Evolutionary conservation across 257 asterid genomes (phyloP).

Genomic region (Penstemon davidsonii): DNA sequence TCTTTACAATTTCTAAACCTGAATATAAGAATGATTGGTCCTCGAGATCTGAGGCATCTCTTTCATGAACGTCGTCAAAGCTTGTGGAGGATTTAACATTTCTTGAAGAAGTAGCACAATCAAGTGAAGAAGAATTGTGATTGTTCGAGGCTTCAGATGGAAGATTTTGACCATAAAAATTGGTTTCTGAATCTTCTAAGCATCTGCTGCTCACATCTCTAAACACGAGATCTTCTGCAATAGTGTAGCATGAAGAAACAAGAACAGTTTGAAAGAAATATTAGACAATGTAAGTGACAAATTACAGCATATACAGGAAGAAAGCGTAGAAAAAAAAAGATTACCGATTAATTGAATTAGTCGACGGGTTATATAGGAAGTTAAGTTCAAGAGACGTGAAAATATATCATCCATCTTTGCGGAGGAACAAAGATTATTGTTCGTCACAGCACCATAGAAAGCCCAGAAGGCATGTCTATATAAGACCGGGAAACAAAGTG

Average conservation of each 20-base stretch:
- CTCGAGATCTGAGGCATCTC: constrained; percentile 34
- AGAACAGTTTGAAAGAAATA: constrained; percentile 24
- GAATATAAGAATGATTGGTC: constrained; percentile 45
- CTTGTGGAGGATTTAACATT: constrained; percentile 34
- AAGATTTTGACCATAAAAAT: constrained; percentile 39
- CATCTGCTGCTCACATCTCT: constrained; percentile 54
- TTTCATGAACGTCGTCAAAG: constrained; percentile 32
- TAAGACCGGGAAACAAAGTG: constrained; percentile 28
- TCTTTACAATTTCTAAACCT: constrained; percentile 53
- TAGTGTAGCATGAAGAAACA: constrained; percentile 15
- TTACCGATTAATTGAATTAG: constrained; percentile 66
- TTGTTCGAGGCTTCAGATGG: constrained; percentile 28
- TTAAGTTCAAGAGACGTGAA: constrained; percentile 63
- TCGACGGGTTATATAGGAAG: constrained; percentile 50
- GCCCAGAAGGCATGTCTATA: constrained; percentile 28
- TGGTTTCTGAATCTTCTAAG: constrained; percentile 41
- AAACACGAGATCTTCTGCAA: constrained; percentile 63
- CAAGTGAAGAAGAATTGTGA: constrained; percentile 31
- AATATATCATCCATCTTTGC: constrained; percentile 66
- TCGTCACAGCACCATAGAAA: constrained; percentile 35
- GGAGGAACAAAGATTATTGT: constrained; percentile 28
- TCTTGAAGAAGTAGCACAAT: constrained; percentile 47
- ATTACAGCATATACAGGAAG: not conserved
- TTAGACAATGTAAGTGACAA: constrained; percentile 9
- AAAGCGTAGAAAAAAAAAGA: constrained; percentile 20